phyloP scores from a whole-genome alignment of 176 grass and related monocot genomes.

The Dactylis glomerata region DNA sequence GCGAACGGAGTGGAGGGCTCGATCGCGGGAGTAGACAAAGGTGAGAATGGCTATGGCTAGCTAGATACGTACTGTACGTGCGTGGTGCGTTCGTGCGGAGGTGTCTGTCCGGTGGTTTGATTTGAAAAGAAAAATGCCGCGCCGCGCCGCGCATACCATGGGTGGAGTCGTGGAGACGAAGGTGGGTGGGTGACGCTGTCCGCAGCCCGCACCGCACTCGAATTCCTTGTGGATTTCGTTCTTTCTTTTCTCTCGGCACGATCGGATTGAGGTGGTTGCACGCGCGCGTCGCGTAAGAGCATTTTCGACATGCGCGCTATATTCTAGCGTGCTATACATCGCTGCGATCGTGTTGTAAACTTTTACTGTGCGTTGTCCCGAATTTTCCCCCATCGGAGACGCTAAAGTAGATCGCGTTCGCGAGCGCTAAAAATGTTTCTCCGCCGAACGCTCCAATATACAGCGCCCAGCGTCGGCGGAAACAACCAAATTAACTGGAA shows the following conservation, averaged over 20 bases:
- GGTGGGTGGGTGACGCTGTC: constrained; percentile 12
- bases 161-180: constrained; percentile 14
- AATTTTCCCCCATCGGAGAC: too few species aligned
- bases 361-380: too few species aligned
- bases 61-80: not conserved
- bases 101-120: constrained; percentile 9
- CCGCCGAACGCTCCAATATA: too few species aligned
- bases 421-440: too few species aligned
- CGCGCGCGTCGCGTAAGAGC: not conserved
- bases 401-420: too few species aligned
- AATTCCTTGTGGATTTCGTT: not conserved
- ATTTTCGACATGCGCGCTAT: too few species aligned
- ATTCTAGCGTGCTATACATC: too few species aligned
- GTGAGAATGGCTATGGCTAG: not conserved
- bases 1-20: not conserved
- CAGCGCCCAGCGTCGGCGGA: too few species aligned
- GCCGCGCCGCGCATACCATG: not conserved
- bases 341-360: too few species aligned
- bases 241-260: not conserved
- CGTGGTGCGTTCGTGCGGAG: constrained; percentile 44
- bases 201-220: constrained; percentile 20
- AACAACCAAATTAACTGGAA: too few species aligned
- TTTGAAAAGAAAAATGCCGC: constrained; percentile 19
- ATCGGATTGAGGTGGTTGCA: constrained; percentile 1
- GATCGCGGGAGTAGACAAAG: not conserved